Evolutionary conservation across 2,329 filamentous ascomycete genomes (phyloP).

Genomic region (Ascochyta koolunga): DNA sequence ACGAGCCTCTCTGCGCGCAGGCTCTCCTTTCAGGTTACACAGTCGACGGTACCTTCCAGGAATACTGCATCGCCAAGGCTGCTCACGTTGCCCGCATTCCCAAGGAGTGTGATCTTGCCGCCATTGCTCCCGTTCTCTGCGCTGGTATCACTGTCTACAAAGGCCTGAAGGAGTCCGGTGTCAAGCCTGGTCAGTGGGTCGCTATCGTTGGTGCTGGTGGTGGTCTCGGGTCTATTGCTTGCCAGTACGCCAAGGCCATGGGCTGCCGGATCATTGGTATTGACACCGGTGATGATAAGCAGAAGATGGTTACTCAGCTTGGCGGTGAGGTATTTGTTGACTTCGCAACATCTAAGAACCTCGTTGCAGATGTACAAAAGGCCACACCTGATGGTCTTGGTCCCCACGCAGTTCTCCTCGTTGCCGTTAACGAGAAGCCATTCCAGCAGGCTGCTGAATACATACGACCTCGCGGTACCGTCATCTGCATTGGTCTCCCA

Average conservation of each 20-base stretch:
- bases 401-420: conserved; percentile 83
- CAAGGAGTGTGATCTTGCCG: conserved; percentile 76
- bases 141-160: conserved; percentile 90
- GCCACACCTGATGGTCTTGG: conserved; percentile 81
- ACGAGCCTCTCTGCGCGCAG: conserved; percentile 82
- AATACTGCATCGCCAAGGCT: conserved; percentile 88
- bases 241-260: conserved; percentile 93
- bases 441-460: conserved; percentile 95
- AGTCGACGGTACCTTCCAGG: conserved; percentile 90
- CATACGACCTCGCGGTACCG: conserved; percentile 78
- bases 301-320: conserved; percentile 69
- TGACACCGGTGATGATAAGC: conserved; percentile 83
- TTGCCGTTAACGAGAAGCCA: conserved; percentile 87
- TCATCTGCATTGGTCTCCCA: conserved; percentile 89
- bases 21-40: conserved; percentile 86
- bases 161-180: conserved; percentile 83
- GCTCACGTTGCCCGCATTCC: conserved; percentile 83
- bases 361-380: conserved; percentile 83
- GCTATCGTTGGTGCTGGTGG: conserved; percentile 88
- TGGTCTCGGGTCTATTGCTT: conserved; percentile 77
- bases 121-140: conserved; percentile 79
- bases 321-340: conserved; percentile 79
- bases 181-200: conserved; percentile 74
- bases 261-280: conserved; percentile 81
- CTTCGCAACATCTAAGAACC: conserved; percentile 75